Evolutionary conservation across 73 alveolate species (phyloP).

Genomic region (Tetrahymena borealis): DNA sequence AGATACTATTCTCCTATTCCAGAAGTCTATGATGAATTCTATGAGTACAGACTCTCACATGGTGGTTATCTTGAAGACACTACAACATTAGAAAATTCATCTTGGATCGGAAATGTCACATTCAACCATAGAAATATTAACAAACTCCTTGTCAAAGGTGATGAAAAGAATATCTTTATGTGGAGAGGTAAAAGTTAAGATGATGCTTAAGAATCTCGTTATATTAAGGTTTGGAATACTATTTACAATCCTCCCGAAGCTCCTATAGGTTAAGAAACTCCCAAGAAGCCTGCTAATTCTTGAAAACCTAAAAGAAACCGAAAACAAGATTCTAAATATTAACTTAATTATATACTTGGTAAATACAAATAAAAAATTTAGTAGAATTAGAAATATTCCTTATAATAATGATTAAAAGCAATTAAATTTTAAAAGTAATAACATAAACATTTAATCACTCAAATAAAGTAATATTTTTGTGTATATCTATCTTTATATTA

Average conservation of each 20-base stretch:
- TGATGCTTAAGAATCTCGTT: neutral
- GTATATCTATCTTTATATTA: too few species aligned
- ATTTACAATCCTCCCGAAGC: neutral
- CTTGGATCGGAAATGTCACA: neutral
- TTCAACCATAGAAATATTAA: neutral
- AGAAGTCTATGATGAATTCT: neutral
- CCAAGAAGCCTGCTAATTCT: neutral
- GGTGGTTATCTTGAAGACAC: neutral
- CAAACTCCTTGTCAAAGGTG: neutral
- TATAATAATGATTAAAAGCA: too few species aligned
- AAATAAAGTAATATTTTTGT: too few species aligned
- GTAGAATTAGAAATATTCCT: too few species aligned
- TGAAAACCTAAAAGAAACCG: too few species aligned
- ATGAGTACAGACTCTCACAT: neutral
- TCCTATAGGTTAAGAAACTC: neutral
- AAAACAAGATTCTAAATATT: too few species aligned
- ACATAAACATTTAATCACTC: too few species aligned
- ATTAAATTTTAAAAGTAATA: too few species aligned
- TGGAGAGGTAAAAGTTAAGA: neutral
- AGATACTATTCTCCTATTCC: neutral
- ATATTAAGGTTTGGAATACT: neutral
- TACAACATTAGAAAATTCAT: neutral
- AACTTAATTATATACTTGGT: too few species aligned
- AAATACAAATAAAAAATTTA: too few species aligned
- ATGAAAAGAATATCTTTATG: neutral